Evolutionary conservation across 1,139 yeast species (phyloP), one percentile per base, ranked within the genome.

Genomic region (Candida labiduridarum): DNA sequence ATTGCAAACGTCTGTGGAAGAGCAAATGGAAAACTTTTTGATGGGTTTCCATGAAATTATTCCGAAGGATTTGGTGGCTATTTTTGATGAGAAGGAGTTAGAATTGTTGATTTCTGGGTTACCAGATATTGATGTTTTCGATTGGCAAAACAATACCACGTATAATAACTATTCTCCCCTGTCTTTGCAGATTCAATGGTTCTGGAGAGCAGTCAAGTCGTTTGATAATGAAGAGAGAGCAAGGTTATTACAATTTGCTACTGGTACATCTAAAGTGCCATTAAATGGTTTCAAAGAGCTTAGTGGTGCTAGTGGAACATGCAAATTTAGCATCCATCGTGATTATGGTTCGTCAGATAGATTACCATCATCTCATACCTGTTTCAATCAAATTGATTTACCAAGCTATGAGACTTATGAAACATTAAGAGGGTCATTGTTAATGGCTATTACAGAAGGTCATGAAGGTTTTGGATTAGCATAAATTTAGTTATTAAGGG

Each of bases 261-360:
- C 99, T 0, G 99, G 99, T 54, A 94, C 99, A 0, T 87, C 96
- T 51, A 92, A 94, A 68, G 99, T 95, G 8, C 99, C 99, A 25
- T 76, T 92, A 58, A 89, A 89, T 64, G 99, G 99, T 1, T 95
- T 95, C 65, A 87, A 89, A 60, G 96, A 87, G 59, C 77, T 95
- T 55, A 86, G 89, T 56, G 97, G 98, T 31, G 90, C 94, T 58
- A 84, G 85, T 64, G 97, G 97, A 2, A 78, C 85, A 2, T 85
- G 94, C 48, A 89, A 89, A 63, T 95, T 95, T 69, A 85, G 89
- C 55, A 89, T 95, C 54, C 97, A 91, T 63, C 80, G 96, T 52
- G 97, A 90, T 60, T 91, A 89, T 68, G 96, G 96, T 1, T 71
- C 87, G 11, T 82, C 85, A 14, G 96, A 90, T 51, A 81, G 99